Evolutionary conservation across 257 asterid genomes (phyloP).

Genomic region (Paulownia fortunei): DNA sequence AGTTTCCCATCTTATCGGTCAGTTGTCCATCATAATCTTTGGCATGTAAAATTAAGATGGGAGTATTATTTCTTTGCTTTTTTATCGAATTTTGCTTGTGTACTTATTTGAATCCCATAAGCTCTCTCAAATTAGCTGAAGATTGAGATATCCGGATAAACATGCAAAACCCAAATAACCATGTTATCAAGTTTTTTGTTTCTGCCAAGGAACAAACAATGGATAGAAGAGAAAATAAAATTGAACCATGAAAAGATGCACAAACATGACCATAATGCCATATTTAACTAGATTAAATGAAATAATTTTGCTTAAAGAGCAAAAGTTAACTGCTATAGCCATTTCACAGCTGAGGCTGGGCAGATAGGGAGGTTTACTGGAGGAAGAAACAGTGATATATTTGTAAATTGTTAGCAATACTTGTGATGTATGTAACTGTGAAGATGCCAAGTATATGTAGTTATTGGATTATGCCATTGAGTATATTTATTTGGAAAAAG

Average conservation of each 20-base stretch:
- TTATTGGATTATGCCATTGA: not conserved
- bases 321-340: too few species aligned
- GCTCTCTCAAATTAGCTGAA: not conserved
- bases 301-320: not conserved
- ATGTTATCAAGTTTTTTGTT: not conserved
- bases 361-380: too few species aligned
- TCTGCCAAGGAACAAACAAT: not conserved
- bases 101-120: too few species aligned
- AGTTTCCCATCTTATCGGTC: constrained; percentile 73
- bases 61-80: not conserved
- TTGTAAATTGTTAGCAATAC: too few species aligned
- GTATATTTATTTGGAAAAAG: not conserved
- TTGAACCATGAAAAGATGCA: not conserved
- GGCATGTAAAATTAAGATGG: not conserved
- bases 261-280: not conserved
- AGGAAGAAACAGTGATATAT: too few species aligned
- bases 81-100: not conserved
- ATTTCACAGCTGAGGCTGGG: too few species aligned
- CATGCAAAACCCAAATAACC: not conserved
- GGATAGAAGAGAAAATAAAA: not conserved
- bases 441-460: not conserved
- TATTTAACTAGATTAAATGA: not conserved
- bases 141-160: not conserved
- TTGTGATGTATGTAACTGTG: not conserved
- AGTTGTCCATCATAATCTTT: constrained; percentile 21